Evolutionary conservation across 2,329 filamentous ascomycete genomes (phyloP).

Genomic region (Fusarium keratoplasticum): DNA sequence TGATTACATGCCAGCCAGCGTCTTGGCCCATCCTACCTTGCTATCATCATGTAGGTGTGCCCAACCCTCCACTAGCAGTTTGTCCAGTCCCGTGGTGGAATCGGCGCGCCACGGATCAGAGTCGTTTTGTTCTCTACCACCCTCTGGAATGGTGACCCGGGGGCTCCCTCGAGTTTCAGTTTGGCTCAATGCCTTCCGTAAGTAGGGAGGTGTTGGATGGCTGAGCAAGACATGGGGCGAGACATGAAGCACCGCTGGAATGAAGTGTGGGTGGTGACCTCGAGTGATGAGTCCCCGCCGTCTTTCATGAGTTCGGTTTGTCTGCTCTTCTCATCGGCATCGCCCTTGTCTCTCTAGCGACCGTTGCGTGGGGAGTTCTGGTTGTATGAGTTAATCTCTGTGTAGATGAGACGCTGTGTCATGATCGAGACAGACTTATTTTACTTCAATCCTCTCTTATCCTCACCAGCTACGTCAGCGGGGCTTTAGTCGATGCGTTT

Average conservation of each 20-base stretch:
- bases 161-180: not conserved
- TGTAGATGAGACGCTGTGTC: not conserved
- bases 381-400: not conserved
- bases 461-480: not conserved
- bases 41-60: not conserved
- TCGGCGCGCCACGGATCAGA: slow-evolving; percentile 18
- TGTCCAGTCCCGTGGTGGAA: slow-evolving; percentile 7
- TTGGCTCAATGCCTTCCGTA: not conserved
- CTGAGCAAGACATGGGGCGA: slow-evolving; percentile 8
- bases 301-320: not conserved
- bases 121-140: slow-evolving; percentile 20
- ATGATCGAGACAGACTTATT: not conserved
- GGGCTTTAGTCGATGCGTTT: not conserved
- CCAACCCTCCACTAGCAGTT: not conserved
- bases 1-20: slow-evolving; percentile 11
- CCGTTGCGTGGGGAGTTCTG: not conserved
- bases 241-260: slow-evolving; percentile 10
- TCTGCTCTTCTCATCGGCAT: not conserved
- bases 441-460: not conserved
- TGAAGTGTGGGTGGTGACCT: slow-evolving; percentile 2
- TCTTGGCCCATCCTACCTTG: not conserved
- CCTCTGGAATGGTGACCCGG: slow-evolving; percentile 7
- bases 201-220: not conserved
- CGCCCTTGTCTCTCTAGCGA: not conserved
- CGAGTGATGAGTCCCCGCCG: not conserved